Evolutionary conservation across 106 monocot species (phyloP), one percentile per base, ranked within the genome.

Genomic region (Alisma plantagoaquatica): DNA sequence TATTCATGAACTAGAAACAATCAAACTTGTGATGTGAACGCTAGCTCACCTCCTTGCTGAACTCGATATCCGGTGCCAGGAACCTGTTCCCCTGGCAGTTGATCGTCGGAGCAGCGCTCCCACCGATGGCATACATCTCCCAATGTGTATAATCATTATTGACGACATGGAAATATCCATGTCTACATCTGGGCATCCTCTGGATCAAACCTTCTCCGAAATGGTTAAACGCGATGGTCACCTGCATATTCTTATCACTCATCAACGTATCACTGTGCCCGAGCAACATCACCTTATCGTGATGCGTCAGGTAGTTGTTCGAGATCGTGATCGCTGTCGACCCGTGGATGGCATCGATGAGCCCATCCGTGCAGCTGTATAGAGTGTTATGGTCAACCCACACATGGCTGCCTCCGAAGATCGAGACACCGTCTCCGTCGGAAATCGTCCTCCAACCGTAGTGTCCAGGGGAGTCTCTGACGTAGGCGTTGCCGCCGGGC

Each of bases 141-240:
- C 68, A 68, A 27, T 59, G 58, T 10, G 68, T 68, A 43, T 68
- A 68, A 43, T 68, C 68, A 23, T 68, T 68, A 51, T 68, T 68
- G 49, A 68, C 68, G 26, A 86, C 65, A 45, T 86, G 86, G 54
- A 86, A 58, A 53, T 80, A 86, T 3, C 80, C 80, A 4, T 57
- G 49, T 31, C 86, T 66, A 31, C 86, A 64, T 48, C 60, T 61
- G 19, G 60, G 60, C 60, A 61, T 61, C 26, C 60, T 47, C 20
- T 61, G 60, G 1, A 61, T 23, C 21, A 61, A 48, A 9, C 47
- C 47, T 31, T 61, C 60, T 1, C 60, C 60, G n/a, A 61, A 61
- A 32, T 48, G 60, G 16, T 61, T 61, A 23, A 61, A 61, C 21
- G 60, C 60, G 23, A 61, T 32, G 10, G 60, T 61, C 31, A 61